These are phyloP conservation scores for Leccinum subtestaceum DNA, from an alignment of 768 basidiomycete genomes.

Conservation along the genomic window DNA sequence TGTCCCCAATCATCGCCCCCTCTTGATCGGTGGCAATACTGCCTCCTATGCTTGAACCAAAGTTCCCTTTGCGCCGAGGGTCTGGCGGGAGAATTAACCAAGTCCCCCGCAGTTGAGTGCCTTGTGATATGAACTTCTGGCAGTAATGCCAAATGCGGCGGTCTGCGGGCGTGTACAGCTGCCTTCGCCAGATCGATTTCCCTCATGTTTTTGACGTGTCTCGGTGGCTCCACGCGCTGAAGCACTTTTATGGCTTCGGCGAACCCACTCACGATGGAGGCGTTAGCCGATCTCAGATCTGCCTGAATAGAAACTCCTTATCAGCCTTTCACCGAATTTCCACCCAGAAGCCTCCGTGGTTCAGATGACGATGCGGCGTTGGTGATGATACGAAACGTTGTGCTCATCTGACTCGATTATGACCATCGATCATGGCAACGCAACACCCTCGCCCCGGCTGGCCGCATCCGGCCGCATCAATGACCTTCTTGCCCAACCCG, in stretches of 20 bases:
- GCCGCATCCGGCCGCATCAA: constrained; percentile 13
- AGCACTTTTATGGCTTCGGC: constrained; percentile 18
- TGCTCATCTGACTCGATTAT: constrained; percentile 25
- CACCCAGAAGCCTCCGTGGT: constrained; percentile 4
- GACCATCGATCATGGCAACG: constrained; percentile 17
- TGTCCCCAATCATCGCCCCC: constrained; percentile 25
- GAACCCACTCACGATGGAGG: constrained; percentile 19
- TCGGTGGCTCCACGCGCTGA: constrained; percentile 15
- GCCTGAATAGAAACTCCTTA: constrained; percentile 19
- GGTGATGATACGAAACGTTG: constrained; percentile 4
- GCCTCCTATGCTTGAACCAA: constrained; percentile 9
- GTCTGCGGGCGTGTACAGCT: constrained; percentile 9
- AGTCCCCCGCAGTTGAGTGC: constrained; percentile 3
- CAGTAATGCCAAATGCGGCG: constrained; percentile 14
- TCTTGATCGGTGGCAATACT: constrained; percentile 26
- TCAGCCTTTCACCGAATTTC: constrained; percentile 30
- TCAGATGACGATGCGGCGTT: constrained; percentile 1
- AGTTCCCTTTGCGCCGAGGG: constrained; percentile 12
- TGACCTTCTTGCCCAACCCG: constrained; percentile 3
- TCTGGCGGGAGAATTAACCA: constrained; percentile 2
- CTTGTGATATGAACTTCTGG: background rate
- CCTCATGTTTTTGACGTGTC: constrained; percentile 31
- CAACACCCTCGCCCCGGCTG: constrained; percentile 4
- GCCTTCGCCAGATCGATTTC: constrained; percentile 9
- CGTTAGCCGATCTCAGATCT: constrained; percentile 27